A percentile compares a stretch with the other conserved stretches of the same genome.
phyloP scores from a whole-genome alignment of 1,284 basidiomycete genomes.

The Schizopora paradoxa region DNA sequence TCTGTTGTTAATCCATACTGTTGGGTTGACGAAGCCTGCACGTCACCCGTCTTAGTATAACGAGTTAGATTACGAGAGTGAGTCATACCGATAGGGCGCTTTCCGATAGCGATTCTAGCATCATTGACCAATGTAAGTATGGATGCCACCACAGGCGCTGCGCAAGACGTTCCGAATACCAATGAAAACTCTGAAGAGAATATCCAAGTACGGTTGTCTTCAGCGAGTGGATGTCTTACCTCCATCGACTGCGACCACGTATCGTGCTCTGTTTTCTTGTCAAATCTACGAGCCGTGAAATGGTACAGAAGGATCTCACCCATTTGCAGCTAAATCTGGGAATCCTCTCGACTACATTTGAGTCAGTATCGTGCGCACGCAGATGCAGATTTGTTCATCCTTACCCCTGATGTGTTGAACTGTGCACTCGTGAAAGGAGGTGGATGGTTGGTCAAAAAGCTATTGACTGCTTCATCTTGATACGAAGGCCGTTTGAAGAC shows the following conservation, averaged over 20 bases:
- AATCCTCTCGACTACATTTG: slow-evolving; percentile 35
- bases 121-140: slow-evolving; percentile 43
- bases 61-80: background rate
- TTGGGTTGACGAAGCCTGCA: slow-evolving; percentile 31
- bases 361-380: background rate
- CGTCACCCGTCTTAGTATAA: background rate
- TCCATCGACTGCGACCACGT: slow-evolving; percentile 28
- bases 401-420: slow-evolving; percentile 42
- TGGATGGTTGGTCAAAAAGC: slow-evolving; percentile 33
- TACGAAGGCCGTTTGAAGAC: slow-evolving; percentile 34
- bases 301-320: slow-evolving; percentile 24
- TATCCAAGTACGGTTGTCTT: slow-evolving; percentile 9
- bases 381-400: slow-evolving; percentile 27
- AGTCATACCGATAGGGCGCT: slow-evolving; percentile 29
- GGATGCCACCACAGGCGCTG: slow-evolving; percentile 34
- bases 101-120: slow-evolving; percentile 32
- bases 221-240: slow-evolving; percentile 26
- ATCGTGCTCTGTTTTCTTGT: slow-evolving; percentile 36
- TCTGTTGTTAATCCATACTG: slow-evolving; percentile 25
- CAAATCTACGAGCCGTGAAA: background rate
- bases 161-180: slow-evolving; percentile 32
- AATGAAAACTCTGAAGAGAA: slow-evolving; percentile 27
- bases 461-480: slow-evolving; percentile 30
- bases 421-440: slow-evolving; percentile 38
- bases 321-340: slow-evolving; percentile 43